These are phyloP conservation scores for Cryptosporidium sp. DNA, from an alignment of 169 alveolate genomes.

Conservation along the genomic window DNA sequence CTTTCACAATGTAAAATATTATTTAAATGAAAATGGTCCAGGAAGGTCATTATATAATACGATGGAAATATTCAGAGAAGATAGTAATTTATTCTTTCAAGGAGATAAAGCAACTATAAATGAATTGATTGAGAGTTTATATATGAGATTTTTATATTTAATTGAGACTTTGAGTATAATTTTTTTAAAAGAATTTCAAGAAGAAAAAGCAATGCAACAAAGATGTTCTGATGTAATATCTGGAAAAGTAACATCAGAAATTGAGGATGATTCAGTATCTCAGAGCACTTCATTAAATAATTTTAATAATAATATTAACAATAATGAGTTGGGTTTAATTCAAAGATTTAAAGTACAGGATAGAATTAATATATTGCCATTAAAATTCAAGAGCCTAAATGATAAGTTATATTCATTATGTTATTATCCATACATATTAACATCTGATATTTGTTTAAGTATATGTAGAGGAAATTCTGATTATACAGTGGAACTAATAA, in stretches of 20 bases:
- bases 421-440: conserved; percentile 63
- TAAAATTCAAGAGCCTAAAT: conserved; percentile 24
- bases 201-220: conserved; percentile 6
- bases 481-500: conserved; percentile 48
- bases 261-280: background rate
- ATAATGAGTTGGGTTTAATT: conserved; percentile 13
- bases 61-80: conserved; percentile 10
- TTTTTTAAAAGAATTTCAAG: conserved; percentile 22
- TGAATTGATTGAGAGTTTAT: conserved; percentile 29
- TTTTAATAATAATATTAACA: background rate
- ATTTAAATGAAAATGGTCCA: conserved; percentile 21
- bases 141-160: conserved; percentile 14
- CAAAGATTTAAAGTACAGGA: conserved; percentile 45
- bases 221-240: background rate
- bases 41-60: background rate
- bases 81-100: conserved; percentile 60
- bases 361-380: conserved; percentile 49
- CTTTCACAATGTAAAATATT: conserved; percentile 55
- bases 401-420: conserved; percentile 21
- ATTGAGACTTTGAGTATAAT: conserved; percentile 42
- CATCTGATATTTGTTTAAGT: conserved; percentile 71
- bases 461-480: conserved; percentile 67
- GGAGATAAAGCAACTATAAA: conserved; percentile 30
- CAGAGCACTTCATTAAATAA: background rate
- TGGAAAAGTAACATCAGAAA: background rate